These are phyloP conservation scores for Microdochium trichocladiopsis DNA, from an alignment of 2,329 filamentous ascomycete species.

Conservation along the genomic window DNA sequence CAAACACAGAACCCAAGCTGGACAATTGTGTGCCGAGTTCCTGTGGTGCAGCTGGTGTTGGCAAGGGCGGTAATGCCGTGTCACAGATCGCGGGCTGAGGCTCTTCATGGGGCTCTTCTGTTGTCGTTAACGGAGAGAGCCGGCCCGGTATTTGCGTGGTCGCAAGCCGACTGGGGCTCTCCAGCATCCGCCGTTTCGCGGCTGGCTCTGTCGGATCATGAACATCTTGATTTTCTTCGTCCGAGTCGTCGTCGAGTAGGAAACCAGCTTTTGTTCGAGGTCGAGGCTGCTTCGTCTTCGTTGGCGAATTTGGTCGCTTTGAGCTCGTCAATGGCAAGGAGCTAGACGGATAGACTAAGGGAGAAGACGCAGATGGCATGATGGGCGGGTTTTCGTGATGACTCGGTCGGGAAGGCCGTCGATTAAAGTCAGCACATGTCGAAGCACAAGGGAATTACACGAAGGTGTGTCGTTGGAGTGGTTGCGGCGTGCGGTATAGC, in stretches of 20 bases:
- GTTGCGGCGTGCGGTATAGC: not conserved
- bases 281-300: conserved; percentile 20
- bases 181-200: conserved; percentile 36
- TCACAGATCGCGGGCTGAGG: not conserved
- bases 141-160: conserved; percentile 14
- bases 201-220: conserved; percentile 21
- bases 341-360: conserved; percentile 46
- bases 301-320: conserved; percentile 28
- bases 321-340: conserved; percentile 26
- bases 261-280: conserved; percentile 33
- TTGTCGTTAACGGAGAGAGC: conserved; percentile 12
- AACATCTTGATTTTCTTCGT: conserved; percentile 22
- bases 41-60: conserved; percentile 1
- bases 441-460: no score
- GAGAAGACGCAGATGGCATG: conserved; percentile 56
- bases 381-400: conserved; percentile 7
- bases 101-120: conserved; percentile 1
- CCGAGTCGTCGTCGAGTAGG: conserved; percentile 33
- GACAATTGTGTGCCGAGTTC: conserved; percentile 12
- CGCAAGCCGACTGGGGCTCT: conserved; percentile 14
- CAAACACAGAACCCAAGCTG: conserved; percentile 11
- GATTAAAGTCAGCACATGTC: not conserved
- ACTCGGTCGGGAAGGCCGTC: not conserved
- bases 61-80: no score
- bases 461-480: no score